A percentile compares a stretch with the other conserved stretches of the same genome.
phyloP scores from a whole-genome alignment of 1,284 basidiomycete genomes.

The Tausonia pullulans region DNA sequence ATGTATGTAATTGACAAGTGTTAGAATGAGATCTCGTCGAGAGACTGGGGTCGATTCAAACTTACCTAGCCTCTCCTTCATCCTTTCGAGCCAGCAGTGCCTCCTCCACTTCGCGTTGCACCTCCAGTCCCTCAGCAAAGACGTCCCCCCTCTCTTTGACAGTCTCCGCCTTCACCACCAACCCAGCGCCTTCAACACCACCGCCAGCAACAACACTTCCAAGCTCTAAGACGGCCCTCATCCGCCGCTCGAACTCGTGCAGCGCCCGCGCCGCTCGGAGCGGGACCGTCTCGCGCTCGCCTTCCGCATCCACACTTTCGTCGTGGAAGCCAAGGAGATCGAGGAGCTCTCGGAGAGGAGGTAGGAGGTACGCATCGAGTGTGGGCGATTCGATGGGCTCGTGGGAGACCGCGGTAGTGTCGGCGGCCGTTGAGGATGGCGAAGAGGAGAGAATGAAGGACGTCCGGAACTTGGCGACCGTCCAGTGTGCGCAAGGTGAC shows the following conservation, averaged over 20 bases:
- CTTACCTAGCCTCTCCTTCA: not conserved
- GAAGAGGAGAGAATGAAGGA: not conserved
- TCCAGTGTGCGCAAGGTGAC: not conserved
- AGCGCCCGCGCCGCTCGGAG: conserved; percentile 1
- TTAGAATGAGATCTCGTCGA: not conserved
- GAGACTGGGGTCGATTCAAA: not conserved
- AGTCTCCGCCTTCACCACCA: not conserved
- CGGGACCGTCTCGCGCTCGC: not conserved
- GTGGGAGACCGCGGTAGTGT: not conserved
- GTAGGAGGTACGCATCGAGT: no score
- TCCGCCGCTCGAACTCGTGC: conserved; percentile 2
- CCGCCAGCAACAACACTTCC: not conserved
- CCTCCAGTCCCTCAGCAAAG: no score
- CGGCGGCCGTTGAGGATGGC: not conserved
- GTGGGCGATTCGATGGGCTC: not conserved
- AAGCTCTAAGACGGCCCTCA: not conserved
- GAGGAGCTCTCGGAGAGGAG: not conserved
- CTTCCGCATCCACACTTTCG: not conserved
- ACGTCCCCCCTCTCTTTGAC: not conserved
- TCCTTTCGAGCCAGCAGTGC: not conserved
- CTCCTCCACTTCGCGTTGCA: no score
- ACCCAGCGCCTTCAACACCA: not conserved
- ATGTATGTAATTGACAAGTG: no score
- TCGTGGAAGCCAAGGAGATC: not conserved
- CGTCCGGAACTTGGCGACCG: not conserved